These are phyloP conservation scores for Chlorokybus atmophyticus DNA, from an alignment of 139 green algal genomes.

Conservation along the genomic window DNA sequence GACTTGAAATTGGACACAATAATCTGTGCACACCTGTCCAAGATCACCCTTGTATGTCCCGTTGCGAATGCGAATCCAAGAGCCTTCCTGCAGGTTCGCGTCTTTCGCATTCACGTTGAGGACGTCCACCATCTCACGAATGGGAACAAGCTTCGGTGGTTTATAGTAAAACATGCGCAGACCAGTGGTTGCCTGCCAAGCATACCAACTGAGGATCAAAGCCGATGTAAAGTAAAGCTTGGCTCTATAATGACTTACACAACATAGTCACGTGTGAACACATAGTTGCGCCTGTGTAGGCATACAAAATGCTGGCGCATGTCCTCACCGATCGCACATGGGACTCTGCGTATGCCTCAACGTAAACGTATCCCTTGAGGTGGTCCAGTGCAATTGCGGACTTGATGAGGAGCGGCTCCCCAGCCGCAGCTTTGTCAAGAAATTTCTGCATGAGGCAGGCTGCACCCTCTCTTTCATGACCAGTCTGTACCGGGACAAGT, in stretches of 20 bases:
- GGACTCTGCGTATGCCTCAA: conserved; percentile 81
- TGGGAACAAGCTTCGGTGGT: conserved; percentile 60
- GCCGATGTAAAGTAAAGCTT: no score
- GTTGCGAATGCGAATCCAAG: conserved; percentile 65
- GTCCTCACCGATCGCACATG: no score
- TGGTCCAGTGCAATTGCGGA: conserved; percentile 78
- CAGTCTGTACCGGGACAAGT: conserved; percentile 21
- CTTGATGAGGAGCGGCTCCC: conserved; percentile 69
- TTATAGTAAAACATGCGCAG: conserved; percentile 58
- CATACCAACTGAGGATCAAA: no score
- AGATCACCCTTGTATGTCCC: conserved; percentile 90
- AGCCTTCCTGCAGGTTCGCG: conserved; percentile 27
- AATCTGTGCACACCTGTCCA: conserved; percentile 33
- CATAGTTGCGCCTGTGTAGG: no score
- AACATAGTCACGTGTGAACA: no score
- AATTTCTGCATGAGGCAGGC: conserved; percentile 83
- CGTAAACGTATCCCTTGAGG: conserved; percentile 87
- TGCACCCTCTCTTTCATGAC: conserved; percentile 61
- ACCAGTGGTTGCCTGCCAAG: conserved; percentile 32
- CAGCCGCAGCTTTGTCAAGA: conserved; percentile 29
- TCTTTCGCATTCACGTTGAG: conserved; percentile 44
- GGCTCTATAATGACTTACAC: no score
- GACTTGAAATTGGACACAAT: no score
- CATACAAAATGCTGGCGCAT: no score
- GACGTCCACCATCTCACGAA: conserved; percentile 82